Evolutionary conservation across 768 basidiomycete genomes (phyloP), one percentile per base, ranked within the genome.

Genomic region (Hirschioporus abietinus): DNA sequence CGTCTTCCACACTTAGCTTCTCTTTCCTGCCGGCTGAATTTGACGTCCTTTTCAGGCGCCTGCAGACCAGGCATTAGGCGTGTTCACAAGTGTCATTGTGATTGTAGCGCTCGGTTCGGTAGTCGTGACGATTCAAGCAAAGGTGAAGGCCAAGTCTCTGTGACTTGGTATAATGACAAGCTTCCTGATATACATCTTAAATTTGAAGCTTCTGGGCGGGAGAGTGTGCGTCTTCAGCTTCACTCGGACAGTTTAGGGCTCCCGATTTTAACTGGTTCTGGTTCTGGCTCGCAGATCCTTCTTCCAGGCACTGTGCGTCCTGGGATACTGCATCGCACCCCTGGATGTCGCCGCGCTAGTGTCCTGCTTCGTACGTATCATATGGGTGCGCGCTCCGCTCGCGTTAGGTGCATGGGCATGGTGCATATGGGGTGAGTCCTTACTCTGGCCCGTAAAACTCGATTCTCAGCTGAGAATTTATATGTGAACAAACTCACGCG

Each of bases 311-410:
- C 81, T 99, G 25, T 98, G 96, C 73, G 96, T 91, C 34, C 82
- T 98, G 3, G 96, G 96, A 0, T 99, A 99, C 73, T 98, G 96
- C 73, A 85, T 98, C 65, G 96, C 95, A 7, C 96, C 96, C 17
- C 84, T 99, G 63, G 86, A 96, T 69, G 86, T 96, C 58, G 96
- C 96, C 7, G 95, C 95, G 1, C 78, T 98, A 34, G 83, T 97
- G 60, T 85, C 93, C 0, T 90, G 89, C 71, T 94, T 96, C 71
- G 88, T 99, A 18, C 91, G 85, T 60, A 78, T 88, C 30, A 89
- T 99, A 63, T 97, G 91, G 78, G 81, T 99, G 66, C 86, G 96
- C 66, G 89, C 88, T 34, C 96, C 96, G 10, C 76, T 99, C 34
- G 90, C 95, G 60, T 75, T 96, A 27, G 82, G 88, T 23, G 91